Evolutionary conservation across 2,329 filamentous ascomycete species (phyloP).

Genomic region (Tolypocladium endophyticum): DNA sequence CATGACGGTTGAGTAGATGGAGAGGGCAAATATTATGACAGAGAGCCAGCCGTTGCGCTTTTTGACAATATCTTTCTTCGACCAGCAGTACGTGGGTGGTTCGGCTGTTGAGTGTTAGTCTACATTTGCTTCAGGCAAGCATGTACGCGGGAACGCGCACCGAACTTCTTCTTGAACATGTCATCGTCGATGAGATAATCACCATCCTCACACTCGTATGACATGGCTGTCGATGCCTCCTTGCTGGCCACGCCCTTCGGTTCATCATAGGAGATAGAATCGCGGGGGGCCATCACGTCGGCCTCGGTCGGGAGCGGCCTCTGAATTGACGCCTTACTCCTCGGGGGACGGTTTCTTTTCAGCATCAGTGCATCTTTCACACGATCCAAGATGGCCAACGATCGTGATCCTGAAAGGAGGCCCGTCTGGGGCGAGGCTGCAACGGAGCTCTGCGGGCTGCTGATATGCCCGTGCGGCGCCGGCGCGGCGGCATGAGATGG

Average conservation of each 20-base stretch:
- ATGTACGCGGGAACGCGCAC: slow-evolving; percentile 9
- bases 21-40: slow-evolving; percentile 33
- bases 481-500: not conserved
- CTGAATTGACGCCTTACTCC: not conserved
- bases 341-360: not conserved
- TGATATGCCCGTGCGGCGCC: not conserved
- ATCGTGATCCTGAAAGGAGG: not conserved
- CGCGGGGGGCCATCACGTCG: not conserved
- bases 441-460: not conserved
- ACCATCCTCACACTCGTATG: not conserved
- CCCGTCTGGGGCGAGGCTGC: not conserved
- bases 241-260: not conserved
- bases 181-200: slow-evolving; percentile 11
- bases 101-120: slow-evolving; percentile 5
- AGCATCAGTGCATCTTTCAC: not conserved
- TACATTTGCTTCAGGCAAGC: not conserved
- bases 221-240: not conserved
- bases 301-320: not conserved
- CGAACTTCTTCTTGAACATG: slow-evolving; percentile 19
- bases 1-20: slow-evolving; percentile 52
- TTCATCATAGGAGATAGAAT: not conserved
- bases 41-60: slow-evolving; percentile 36
- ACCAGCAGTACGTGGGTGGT: slow-evolving; percentile 22
- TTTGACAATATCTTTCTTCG: slow-evolving; percentile 18
- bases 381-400: not conserved